Evolutionary conservation across 352 stramenopile genomes (phyloP).

Genomic region (Phytophthora kernoviae): DNA sequence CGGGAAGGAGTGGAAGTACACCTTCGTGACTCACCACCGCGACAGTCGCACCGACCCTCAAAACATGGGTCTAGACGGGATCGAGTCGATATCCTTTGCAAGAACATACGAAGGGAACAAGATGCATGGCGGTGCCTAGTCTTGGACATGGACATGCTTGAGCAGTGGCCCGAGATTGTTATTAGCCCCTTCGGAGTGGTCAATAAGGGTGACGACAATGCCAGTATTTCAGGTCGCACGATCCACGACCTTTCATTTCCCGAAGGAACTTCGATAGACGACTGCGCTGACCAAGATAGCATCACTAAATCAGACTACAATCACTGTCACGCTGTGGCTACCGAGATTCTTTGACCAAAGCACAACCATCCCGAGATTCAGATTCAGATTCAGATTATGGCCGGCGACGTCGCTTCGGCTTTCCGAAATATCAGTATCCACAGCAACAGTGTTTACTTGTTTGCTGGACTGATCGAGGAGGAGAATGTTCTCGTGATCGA

Average conservation of each 20-base stretch:
- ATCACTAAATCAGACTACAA: conserved; percentile 16
- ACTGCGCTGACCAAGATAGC: conserved; percentile 21
- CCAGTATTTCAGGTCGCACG: background rate
- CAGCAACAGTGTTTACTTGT: conserved; percentile 19
- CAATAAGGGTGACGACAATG: conserved; percentile 7
- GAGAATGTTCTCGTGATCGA: conserved; percentile 26
- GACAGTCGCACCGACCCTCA: conserved; percentile 3
- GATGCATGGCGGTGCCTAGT: conserved; percentile 17
- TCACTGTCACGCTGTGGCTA: conserved; percentile 18
- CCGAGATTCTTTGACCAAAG: conserved; percentile 12
- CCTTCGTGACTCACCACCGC: background rate
- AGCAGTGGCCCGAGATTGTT: conserved; percentile 17
- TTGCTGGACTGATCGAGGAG: conserved; percentile 15
- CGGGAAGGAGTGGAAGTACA: conserved; percentile 6
- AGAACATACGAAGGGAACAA: conserved; percentile 29
- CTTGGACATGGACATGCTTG: conserved; percentile 21
- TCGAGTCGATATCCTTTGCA: conserved; percentile 18
- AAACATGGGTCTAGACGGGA: conserved; percentile 15
- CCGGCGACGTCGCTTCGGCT: conserved; percentile 9
- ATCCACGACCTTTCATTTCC: conserved; percentile 25
- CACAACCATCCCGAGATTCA: background rate
- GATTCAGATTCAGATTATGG: conserved; percentile 8
- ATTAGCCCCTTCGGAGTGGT: conserved; percentile 22
- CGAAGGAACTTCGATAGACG: conserved; percentile 14
- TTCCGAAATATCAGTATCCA: conserved; percentile 21